Evolutionary conservation across 129 eudicot species (phyloP), one percentile per base, ranked within the genome.

Genomic region (Calendula officinalis): DNA sequence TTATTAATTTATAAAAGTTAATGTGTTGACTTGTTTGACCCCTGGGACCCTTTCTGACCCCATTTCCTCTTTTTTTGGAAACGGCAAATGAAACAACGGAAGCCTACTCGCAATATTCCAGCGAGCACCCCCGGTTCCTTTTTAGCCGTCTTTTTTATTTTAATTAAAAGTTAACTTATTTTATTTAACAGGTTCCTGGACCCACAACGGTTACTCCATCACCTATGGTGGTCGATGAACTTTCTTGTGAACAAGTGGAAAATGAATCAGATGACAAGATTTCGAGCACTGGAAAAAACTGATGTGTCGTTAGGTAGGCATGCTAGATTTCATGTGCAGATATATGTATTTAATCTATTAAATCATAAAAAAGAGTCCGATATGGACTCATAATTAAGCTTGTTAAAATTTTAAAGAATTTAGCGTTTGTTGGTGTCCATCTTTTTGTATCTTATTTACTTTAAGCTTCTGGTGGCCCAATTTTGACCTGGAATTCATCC

Each of bases 121-220:
- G n/a, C n/a, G n/a, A n/a, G n/a, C n/a, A n/a, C n/a, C n/a, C n/a
- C n/a, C n/a, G n/a, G n/a, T n/a, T n/a, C n/a, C n/a, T n/a, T n/a
- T n/a, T n/a, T n/a, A n/a, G n/a, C n/a, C n/a, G n/a, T n/a, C n/a
- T n/a, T n/a, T n/a, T n/a, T n/a, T n/a, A n/a, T n/a, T n/a, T n/a
- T 22, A 22, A 22, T 22, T 68, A 6, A 67, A 32, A 67, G 50
- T 44, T 50, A 59, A 33, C 30, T 40, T 44, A 54, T 42, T 37
- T 53, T 17, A 48, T 64, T 61, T 56, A 60, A 67, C 77, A 87
- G 92, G 71, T 72, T 56, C 86, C 73, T 45, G 84, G 77, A 42
- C 67, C 78, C 34, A 64, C 50, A 41, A 69, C 40, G 5, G 42
- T 72, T 62, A 35, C 67, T 27, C 64, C 83, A 35, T 3, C 67